phyloP scores from a whole-genome alignment of 352 stramenopile genomes.

The Pythium aphanidermatum region DNA sequence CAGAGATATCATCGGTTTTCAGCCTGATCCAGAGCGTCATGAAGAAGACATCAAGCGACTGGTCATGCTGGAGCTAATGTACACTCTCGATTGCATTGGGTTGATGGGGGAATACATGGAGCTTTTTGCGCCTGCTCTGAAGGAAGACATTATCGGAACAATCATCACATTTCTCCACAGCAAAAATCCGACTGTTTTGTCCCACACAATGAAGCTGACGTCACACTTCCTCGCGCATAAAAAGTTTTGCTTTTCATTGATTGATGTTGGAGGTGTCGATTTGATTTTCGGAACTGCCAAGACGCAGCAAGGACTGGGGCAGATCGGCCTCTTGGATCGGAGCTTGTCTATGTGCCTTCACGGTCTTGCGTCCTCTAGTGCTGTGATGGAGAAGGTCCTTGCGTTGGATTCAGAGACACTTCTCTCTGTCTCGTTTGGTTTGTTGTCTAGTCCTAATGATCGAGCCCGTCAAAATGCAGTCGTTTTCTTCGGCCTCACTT shows the following conservation, averaged over 20 bases:
- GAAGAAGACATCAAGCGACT: constrained; percentile 77
- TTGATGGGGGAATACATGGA: constrained; percentile 84
- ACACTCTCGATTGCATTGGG: constrained; percentile 78
- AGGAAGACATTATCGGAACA: constrained; percentile 78
- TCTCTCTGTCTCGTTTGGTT: constrained; percentile 46
- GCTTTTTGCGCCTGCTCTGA: constrained; percentile 71
- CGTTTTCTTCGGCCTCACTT: constrained; percentile 77
- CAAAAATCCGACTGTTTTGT: constrained; percentile 74
- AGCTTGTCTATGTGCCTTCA: constrained; percentile 84
- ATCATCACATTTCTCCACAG: constrained; percentile 83
- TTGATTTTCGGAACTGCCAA: constrained; percentile 65
- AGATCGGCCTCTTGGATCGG: constrained; percentile 58
- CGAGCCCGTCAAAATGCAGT: constrained; percentile 75
- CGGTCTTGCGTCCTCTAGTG: constrained; percentile 71
- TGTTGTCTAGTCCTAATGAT: constrained; percentile 75
- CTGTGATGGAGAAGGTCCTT: constrained; percentile 72
- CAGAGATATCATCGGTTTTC: constrained; percentile 8
- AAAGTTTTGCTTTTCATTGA: constrained; percentile 75
- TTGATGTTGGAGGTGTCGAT: constrained; percentile 68
- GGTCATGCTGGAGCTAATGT: constrained; percentile 77
- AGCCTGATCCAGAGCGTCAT: constrained; percentile 39
- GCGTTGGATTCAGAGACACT: constrained; percentile 48
- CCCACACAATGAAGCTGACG: constrained; percentile 75
- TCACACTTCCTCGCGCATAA: constrained; percentile 85
- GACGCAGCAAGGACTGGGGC: constrained; percentile 40